Base-by-base conservation (phyloP, 164 flowering plant genomes). In the Chloranthus sessilifolius region DNA sequence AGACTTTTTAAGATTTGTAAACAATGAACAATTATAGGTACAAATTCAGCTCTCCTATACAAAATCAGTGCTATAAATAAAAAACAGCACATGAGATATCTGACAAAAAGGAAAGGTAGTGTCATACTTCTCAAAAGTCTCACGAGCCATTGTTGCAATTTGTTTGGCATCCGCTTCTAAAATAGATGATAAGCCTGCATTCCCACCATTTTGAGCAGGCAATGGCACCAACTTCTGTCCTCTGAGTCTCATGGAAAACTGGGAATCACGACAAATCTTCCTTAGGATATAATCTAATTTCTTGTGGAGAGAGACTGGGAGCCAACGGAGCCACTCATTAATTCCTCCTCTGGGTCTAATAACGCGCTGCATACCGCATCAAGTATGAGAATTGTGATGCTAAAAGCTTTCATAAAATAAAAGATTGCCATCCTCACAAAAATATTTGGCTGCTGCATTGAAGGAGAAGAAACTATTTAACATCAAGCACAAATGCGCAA, bases 321-420 rank as follows among this genome's bases (percentile, higher is more conserved):
- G 80, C 98, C 98, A 87, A 24, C 71, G 86, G 9, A 91, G 81
- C 83, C 84, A 79, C 28, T 81, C 95, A 71, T 91, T 85, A 20
- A 87, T 52, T 60, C 96, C 88, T 49, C 96, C 98, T 55, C 72
- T 69, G 17, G 96, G 98, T 66, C 98, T 80, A 0, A 77, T 81
- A 52, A 86, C 90, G 43, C 92, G 81, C 98, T 91, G 78, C 60
- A 70, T 10, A 35, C 42, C 14, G 25, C 20, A 43, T 22, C 27
- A 48, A 31, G 50, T 33, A 61, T 22, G 20, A 50, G 19, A 43
- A 35, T 47, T 30, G 16, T 3, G 21, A 46, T n/a, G n/a, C n/a
- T n/a, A n/a, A n/a, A n/a, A n/a, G n/a, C n/a, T n/a, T n/a, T 16
- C 3, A 35, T 11, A 17, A 9, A 41, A 0, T 10, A 24, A 20